Percentiles rank a stretch among this genome's conserved stretches.
phyloP scores from a whole-genome alignment of 768 basidiomycete species.

The Termitomyces bulborhizus region DNA sequence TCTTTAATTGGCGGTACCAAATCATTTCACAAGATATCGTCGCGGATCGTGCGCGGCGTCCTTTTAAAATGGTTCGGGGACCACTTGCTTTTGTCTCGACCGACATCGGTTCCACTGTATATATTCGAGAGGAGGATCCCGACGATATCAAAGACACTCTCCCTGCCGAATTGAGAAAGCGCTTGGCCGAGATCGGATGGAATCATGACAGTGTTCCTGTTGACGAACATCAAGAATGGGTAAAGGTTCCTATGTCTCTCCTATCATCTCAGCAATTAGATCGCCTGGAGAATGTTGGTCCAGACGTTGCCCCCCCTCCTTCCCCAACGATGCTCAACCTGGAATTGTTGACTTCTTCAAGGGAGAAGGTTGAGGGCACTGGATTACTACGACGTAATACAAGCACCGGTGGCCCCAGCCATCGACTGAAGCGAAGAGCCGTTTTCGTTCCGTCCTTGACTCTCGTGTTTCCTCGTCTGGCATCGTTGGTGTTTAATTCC shows the following conservation, averaged over 20 bases:
- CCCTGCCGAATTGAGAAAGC: slow-evolving; percentile 58
- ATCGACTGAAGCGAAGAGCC: slow-evolving; percentile 50
- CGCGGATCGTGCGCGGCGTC: slow-evolving; percentile 53
- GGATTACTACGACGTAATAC: slow-evolving; percentile 51
- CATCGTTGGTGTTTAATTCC: slow-evolving; percentile 44
- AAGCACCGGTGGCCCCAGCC: slow-evolving; percentile 38
- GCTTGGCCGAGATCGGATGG: slow-evolving; percentile 74
- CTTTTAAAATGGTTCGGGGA: slow-evolving; percentile 66
- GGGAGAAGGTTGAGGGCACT: slow-evolving; percentile 21
- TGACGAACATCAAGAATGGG: slow-evolving; percentile 53
- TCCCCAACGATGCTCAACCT: slow-evolving; percentile 25
- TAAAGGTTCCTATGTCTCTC: slow-evolving; percentile 60
- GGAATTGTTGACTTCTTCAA: slow-evolving; percentile 18
- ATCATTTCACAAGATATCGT: slow-evolving; percentile 57
- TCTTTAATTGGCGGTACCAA: slow-evolving; percentile 68
- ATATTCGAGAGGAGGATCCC: slow-evolving; percentile 46
- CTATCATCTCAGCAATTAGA: slow-evolving; percentile 54
- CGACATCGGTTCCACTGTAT: slow-evolving; percentile 62
- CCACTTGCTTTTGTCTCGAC: slow-evolving; percentile 72
- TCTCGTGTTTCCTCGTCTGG: slow-evolving; percentile 47
- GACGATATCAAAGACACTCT: slow-evolving; percentile 47
- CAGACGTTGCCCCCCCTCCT: slow-evolving; percentile 14
- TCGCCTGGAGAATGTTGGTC: slow-evolving; percentile 31
- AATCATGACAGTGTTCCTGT: slow-evolving; percentile 48
- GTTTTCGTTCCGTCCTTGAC: slow-evolving; percentile 62